phyloP scores from a whole-genome alignment of 352 stramenopile species.

The Globisporangium paroecandrum region DNA sequence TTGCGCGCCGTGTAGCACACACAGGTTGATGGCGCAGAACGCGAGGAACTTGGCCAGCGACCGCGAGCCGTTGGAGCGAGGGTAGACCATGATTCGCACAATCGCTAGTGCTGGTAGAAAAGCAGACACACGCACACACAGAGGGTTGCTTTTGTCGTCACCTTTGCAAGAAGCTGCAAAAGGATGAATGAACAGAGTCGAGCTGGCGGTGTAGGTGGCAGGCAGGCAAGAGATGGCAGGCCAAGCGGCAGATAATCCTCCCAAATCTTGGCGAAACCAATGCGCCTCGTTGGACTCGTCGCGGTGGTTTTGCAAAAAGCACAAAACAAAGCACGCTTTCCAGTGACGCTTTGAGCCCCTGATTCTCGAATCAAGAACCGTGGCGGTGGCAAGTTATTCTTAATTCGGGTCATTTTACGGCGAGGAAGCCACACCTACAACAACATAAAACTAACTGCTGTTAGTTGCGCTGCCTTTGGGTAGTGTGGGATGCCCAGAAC shows the following conservation, averaged over 20 bases:
- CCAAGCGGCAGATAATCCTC: not conserved
- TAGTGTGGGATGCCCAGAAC: too few relatives aligned
- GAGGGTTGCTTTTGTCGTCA: not conserved
- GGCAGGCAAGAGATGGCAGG: too few relatives aligned
- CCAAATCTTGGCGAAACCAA: not conserved
- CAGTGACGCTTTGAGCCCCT: not conserved
- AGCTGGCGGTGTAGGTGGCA: not conserved
- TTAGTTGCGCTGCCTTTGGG: too few relatives aligned
- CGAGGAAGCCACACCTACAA: too few relatives aligned
- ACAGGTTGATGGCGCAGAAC: constrained; percentile 12
- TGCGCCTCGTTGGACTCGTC: not conserved
- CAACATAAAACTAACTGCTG: too few relatives aligned
- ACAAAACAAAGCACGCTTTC: not conserved
- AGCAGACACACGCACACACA: not conserved
- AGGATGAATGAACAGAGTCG: not conserved
- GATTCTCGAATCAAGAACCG: too few relatives aligned
- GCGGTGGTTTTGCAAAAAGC: not conserved
- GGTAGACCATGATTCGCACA: constrained; percentile 5
- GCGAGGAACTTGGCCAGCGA: constrained; percentile 5
- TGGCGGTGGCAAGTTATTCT: too few relatives aligned
- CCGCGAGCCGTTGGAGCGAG: constrained; percentile 6
- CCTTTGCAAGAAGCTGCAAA: constrained; percentile 5
- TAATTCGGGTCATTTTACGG: too few relatives aligned
- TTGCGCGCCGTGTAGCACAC: not conserved
- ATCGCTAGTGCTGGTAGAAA: not conserved